phyloP scores from a whole-genome alignment of 768 basidiomycete species.

The Trametes cingulata region DNA sequence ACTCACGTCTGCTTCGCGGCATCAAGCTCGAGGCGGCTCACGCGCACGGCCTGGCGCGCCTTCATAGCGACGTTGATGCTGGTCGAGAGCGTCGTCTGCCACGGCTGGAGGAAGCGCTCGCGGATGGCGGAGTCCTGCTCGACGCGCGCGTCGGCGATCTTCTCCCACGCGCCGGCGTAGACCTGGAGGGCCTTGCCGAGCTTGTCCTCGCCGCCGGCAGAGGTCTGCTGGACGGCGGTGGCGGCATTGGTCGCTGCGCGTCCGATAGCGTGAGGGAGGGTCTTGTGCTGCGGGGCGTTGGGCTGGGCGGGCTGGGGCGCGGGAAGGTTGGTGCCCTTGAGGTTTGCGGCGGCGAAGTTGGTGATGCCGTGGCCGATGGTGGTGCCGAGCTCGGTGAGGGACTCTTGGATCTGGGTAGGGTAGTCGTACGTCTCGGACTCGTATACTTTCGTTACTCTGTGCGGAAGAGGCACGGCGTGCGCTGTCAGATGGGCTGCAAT shows the following conservation, averaged over 20 bases:
- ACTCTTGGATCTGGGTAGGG: slow-evolving; percentile 86
- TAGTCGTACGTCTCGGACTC: slow-evolving; percentile 88
- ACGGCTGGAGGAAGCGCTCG: slow-evolving; percentile 70
- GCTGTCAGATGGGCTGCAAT: not conserved
- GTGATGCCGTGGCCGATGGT: slow-evolving; percentile 74
- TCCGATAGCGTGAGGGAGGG: slow-evolving; percentile 90
- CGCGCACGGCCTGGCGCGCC: slow-evolving; percentile 80
- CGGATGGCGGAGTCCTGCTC: slow-evolving; percentile 77
- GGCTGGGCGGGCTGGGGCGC: slow-evolving; percentile 60
- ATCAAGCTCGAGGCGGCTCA: slow-evolving; percentile 85
- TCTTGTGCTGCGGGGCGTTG: slow-evolving; percentile 76
- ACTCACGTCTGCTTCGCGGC: slow-evolving; percentile 85
- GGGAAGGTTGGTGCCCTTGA: slow-evolving; percentile 87
- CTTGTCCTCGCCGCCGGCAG: slow-evolving; percentile 56
- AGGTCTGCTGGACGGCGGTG: slow-evolving; percentile 42
- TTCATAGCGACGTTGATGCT: slow-evolving; percentile 90
- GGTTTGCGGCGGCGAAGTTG: slow-evolving; percentile 83
- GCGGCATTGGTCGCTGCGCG: slow-evolving; percentile 74
- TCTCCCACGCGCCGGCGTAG: slow-evolving; percentile 85
- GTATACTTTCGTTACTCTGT: slow-evolving; percentile 87
- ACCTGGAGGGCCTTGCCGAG: slow-evolving; percentile 76
- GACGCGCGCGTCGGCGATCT: slow-evolving; percentile 74
- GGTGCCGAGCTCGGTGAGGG: slow-evolving; percentile 68
- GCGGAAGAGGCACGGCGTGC: slow-evolving; percentile 2
- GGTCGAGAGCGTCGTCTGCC: slow-evolving; percentile 85